Evolutionary conservation across 352 stramenopile species (phyloP).

Genomic region (Albugo laibachii): DNA sequence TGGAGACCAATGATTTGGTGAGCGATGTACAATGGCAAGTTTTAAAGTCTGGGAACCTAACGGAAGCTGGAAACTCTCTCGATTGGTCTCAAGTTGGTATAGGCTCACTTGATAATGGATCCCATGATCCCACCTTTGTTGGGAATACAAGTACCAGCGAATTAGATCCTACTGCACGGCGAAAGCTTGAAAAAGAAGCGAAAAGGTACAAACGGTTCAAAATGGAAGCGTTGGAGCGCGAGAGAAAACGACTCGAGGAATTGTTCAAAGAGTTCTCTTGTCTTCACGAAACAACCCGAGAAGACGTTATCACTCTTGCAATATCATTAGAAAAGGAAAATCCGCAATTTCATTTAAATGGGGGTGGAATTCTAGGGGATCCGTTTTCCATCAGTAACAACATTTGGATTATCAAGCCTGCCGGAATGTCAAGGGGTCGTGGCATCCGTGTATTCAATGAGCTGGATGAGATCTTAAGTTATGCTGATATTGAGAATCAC

Average conservation of each 20-base stretch:
- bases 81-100: background rate
- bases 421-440: slow-evolving; percentile 58
- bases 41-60: slow-evolving; percentile 12
- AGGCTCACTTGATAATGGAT: background rate
- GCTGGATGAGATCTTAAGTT: slow-evolving; percentile 55
- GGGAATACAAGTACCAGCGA: background rate
- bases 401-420: slow-evolving; percentile 89
- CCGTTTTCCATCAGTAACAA: slow-evolving; percentile 17
- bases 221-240: slow-evolving; percentile 21
- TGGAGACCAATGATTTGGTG: slow-evolving; percentile 25
- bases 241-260: slow-evolving; percentile 30
- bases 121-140: background rate
- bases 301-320: slow-evolving; percentile 15
- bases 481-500: slow-evolving; percentile 72
- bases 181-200: slow-evolving; percentile 12
- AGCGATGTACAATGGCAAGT: slow-evolving; percentile 64
- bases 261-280: slow-evolving; percentile 21
- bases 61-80: background rate
- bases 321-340: slow-evolving; percentile 19
- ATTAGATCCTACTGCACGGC: background rate
- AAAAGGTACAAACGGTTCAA: slow-evolving; percentile 6
- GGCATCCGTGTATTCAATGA: slow-evolving; percentile 82
- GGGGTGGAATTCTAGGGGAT: slow-evolving; percentile 15
- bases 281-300: slow-evolving; percentile 8
- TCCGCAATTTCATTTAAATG: slow-evolving; percentile 60